Base-by-base conservation (phyloP, 805 yeast species). In the Maudiozyma turicensis region DNA sequence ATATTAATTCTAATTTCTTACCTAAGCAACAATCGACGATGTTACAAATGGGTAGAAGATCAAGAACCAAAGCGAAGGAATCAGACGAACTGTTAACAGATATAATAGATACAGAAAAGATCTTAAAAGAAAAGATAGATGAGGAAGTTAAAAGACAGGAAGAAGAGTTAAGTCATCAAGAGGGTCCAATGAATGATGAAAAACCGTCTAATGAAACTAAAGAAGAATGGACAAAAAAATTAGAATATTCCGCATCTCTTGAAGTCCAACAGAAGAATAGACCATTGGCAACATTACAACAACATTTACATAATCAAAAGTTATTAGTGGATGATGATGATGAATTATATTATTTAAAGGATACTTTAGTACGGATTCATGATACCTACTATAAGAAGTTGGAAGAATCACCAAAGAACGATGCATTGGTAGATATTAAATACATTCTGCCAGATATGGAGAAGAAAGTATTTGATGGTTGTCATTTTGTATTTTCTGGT, bases 1-100 rank as follows among this genome's bases (percentile, higher is more conserved):
- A 93, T 70, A 93, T 93, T 60, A 93, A 93, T 60, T 87, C 96
- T 20, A 83, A 88, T 55, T 89, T 89, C 61, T 70, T 93, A 49
- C 98, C 99, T 0, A 82, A 86, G 58, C 86, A 88, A 53, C 81
- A 74, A 54, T 68, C 86, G 0, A 90, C 93, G 6, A 74, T 82
- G 60, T 45, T 65, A 46, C 61, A 61, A 53, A n/a, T 59, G 51
- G 54, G 68, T 41, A 52, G 71, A 61, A 52, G 64, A 45, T 45
- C 65, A 48, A 49, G 65, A 47, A 43, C 58, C 50, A 35, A 66
- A 58, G 44, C 61, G 9, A 54, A 61, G 32, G 62, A 66, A n/a
- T 62, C 63, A 33, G 69, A 66, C 43, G 64, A 60, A 47, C 47
- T 65, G 32, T 43, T 65, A 34, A 58, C 66, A 10, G 69, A 65